Evolutionary conservation across 306 rosid genomes (phyloP), one percentile per base, ranked within the genome.

Genomic region (Pyrus bretschneideri): DNA sequence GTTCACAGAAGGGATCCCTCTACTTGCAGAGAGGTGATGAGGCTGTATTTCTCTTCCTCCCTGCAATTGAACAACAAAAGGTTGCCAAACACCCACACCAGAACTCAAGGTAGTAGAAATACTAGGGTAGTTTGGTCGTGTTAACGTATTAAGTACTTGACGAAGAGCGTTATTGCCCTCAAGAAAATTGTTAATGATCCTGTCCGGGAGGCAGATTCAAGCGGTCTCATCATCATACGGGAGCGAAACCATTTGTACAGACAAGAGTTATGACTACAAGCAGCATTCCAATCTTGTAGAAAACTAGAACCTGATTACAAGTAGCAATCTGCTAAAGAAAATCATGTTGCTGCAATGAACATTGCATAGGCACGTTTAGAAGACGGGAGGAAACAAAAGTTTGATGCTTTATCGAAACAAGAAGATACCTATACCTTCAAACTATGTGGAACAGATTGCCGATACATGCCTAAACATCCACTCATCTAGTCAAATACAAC

Each of bases 401-500:
- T 66, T 55, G 46, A 35, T 61, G 79, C 62, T 79, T 71, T 46
- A 27, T 59, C 21, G 33, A 52, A 19, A 72, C 30, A 25, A 11
- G 4, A 60, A 52, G 59, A 25, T 70, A 66, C 71, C 58, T 67
- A 25, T 70, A 66, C 68, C 58, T 67, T 57, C 64, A 59, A 63
- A 70, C 54, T 66, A 70, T 71, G 80, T 80, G 63, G 82, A 84
- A 35, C 40, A 59, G 61, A 45, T 69, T 67, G 33, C 63, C 49
- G 18, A 69, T 40, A 27, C 65, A 80, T 19, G 54, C 11, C 11
- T 35, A 70, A 51, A 71, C 69, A 78, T 58, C 52, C 75, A 88
- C 81, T 40, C 25, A 15, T 44, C 58, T 60, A 54, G 33, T 42
- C 19, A 59, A 40, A 62, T 57, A n/a, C 52, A 58, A 66, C 71